Percentiles rank a stretch among this genome's conserved stretches.
Evolutionary conservation across 2,329 filamentous ascomycete genomes (phyloP).

Genomic region (Arachnomyces sp.): DNA sequence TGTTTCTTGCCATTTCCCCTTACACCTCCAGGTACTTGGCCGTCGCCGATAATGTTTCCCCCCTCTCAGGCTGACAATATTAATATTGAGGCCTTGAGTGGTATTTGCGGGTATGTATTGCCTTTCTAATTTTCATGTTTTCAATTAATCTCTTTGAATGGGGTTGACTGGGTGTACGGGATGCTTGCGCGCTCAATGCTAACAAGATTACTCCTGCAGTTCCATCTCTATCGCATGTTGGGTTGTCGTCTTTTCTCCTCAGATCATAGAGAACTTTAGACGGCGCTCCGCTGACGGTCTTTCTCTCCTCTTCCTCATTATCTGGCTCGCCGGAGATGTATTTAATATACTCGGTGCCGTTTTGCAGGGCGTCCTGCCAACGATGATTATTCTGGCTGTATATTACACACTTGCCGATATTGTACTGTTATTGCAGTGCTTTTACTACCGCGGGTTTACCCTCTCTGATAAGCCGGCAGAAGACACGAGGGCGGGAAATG

Average conservation of each 20-base stretch:
- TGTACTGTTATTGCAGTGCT: constrained; percentile 79
- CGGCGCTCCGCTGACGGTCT: constrained; percentile 77
- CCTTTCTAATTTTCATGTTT: not conserved
- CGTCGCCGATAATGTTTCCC: constrained; percentile 19
- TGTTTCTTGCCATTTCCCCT: not conserved
- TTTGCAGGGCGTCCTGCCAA: constrained; percentile 82
- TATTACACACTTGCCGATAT: constrained; percentile 92
- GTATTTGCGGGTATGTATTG: constrained; percentile 67
- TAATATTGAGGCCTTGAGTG: constrained; percentile 83
- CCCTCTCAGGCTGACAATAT: constrained; percentile 48
- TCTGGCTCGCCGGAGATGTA: constrained; percentile 90
- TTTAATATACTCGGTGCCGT: constrained; percentile 95
- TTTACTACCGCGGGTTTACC: constrained; percentile 84
- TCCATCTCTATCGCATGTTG: constrained; percentile 96
- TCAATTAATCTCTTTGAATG: constrained; percentile 6
- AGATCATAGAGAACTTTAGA: constrained; percentile 92
- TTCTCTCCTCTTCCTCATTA: constrained; percentile 81
- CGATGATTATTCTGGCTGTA: constrained; percentile 89
- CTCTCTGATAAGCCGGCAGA: constrained; percentile 20
- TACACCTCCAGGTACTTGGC: not conserved
- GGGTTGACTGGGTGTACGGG: no score
- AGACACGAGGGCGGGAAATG: constrained; percentile 9
- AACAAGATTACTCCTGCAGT: constrained; percentile 35
- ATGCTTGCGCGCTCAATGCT: no score
- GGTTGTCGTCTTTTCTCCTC: constrained; percentile 95